Evolutionary conservation across 352 stramenopile genomes (phyloP), one percentile per base, ranked within the genome.

Genomic region (Thraustochytrium striatum): DNA sequence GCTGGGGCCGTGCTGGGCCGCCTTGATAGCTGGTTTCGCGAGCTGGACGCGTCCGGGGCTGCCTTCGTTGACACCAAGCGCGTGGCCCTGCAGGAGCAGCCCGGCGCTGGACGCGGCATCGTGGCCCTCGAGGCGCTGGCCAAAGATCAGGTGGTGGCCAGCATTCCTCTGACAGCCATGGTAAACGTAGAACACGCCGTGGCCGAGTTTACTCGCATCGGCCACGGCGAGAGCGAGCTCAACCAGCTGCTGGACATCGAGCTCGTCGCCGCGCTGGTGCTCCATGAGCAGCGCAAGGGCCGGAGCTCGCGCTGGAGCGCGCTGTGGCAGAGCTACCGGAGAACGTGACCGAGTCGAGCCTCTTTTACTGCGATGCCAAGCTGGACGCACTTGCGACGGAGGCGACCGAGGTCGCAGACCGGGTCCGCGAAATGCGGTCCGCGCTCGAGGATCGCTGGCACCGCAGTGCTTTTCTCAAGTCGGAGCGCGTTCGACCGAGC

Each of bases 131-230:
- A 38, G 35, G 25, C 21, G 13, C 35, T 73, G 62, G 28, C 62
- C 11, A 25, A 11, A 28, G 65, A 38, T 0, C 33, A 75, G 21
- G 30, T 30, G 9, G 43, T 75, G 30, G 65, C 65, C 5, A 30
- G 52, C 7, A 25, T 75, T 8, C 65, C 65, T 41, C n/a, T 75
- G 11, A 39, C 28, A 0, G 65, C 65, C 9, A 16, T 75, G 13
- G 65, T 75, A 7, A 70, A 70, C 32, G 50, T 75, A 0, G 65
- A 75, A 28, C 65, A 75, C 36, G 65, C 65, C 3, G 21, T 70
- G 65, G 65, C 32, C 7, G 30, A 16, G 8, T 75, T 75, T 41
- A 13, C 16, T 11, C 32, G 11, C 5, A 32, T 61, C 52, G n/a
- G 44, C 35, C 52, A 30, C n/a, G 21, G 21, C 11, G 21, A 61